Evolutionary conservation across 2,329 filamentous ascomycete genomes (phyloP).

Genomic region (Albophoma yamanashiensis): DNA sequence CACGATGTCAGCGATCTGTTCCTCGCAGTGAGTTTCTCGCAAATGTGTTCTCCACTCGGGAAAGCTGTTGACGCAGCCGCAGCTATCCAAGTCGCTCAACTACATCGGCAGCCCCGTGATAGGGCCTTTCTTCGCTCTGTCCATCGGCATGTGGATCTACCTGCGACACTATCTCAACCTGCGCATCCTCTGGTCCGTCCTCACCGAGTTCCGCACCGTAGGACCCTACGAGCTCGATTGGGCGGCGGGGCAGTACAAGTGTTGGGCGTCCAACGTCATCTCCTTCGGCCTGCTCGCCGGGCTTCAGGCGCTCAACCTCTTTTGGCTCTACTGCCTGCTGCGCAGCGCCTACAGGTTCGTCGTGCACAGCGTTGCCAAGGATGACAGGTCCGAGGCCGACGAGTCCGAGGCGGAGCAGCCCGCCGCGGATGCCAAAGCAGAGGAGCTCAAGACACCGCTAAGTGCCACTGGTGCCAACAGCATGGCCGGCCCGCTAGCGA

Average conservation of each 20-base stretch:
- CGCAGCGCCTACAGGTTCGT: constrained; percentile 65
- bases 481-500: neutral
- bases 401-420: constrained; percentile 21
- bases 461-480: neutral
- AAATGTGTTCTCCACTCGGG: neutral
- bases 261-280: constrained; percentile 56
- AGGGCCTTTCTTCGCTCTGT: constrained; percentile 71
- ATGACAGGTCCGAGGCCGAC: constrained; percentile 61
- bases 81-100: constrained; percentile 79
- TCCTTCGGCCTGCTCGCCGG: constrained; percentile 52
- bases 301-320: constrained; percentile 67
- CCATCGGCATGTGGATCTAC: constrained; percentile 81
- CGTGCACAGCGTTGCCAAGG: constrained; percentile 48
- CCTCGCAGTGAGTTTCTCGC: constrained; percentile 43
- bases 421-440: neutral
- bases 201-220: constrained; percentile 64
- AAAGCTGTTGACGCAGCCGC: neutral
- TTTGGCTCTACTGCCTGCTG: constrained; percentile 72
- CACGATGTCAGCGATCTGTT: constrained; percentile 95
- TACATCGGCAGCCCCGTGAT: constrained; percentile 74
- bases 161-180: constrained; percentile 79
- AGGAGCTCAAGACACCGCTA: too few relatives aligned
- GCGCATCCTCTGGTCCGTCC: constrained; percentile 61
- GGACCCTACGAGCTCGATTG: constrained; percentile 69
- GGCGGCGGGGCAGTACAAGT: constrained; percentile 70